phyloP scores from a whole-genome alignment of 805 yeast genomes.

The Teunomyces stri region DNA sequence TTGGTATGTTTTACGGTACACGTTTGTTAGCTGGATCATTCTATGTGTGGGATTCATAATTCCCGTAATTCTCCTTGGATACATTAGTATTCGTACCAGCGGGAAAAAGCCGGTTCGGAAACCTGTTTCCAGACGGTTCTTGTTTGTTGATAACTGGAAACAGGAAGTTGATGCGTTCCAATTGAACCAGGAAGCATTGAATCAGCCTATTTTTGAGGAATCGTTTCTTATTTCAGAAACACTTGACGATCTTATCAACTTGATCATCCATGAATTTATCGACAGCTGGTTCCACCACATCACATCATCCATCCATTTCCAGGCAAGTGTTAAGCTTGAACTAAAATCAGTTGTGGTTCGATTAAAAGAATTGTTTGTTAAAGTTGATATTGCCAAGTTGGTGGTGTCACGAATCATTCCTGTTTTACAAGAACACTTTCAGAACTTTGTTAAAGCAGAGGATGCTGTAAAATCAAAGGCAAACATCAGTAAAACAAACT shows the following conservation, averaged over 20 bases:
- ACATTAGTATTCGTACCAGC: background rate
- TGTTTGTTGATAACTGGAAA: slow-evolving; percentile 13
- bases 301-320: slow-evolving; percentile 28
- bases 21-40: slow-evolving; percentile 10
- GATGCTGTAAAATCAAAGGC: slow-evolving; percentile 22
- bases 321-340: slow-evolving; percentile 42
- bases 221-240: slow-evolving; percentile 54
- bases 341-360: slow-evolving; percentile 40
- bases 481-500: background rate
- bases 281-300: slow-evolving; percentile 54
- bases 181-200: slow-evolving; percentile 6
- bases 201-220: slow-evolving; percentile 38
- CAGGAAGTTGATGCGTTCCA: background rate
- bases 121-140: slow-evolving; percentile 5
- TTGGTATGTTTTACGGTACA: slow-evolving; percentile 8
- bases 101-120: background rate
- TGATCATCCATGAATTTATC: slow-evolving; percentile 53
- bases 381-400: slow-evolving; percentile 54
- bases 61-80: background rate
- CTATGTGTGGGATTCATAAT: slow-evolving; percentile 1
- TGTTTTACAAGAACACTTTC: slow-evolving; percentile 60
- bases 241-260: slow-evolving; percentile 47
- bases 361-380: slow-evolving; percentile 41
- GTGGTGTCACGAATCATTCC: slow-evolving; percentile 63
- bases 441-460: slow-evolving; percentile 45